Base-by-base conservation (phyloP, 352 stramenopile species). In the Phytophthora citricola region DNA sequence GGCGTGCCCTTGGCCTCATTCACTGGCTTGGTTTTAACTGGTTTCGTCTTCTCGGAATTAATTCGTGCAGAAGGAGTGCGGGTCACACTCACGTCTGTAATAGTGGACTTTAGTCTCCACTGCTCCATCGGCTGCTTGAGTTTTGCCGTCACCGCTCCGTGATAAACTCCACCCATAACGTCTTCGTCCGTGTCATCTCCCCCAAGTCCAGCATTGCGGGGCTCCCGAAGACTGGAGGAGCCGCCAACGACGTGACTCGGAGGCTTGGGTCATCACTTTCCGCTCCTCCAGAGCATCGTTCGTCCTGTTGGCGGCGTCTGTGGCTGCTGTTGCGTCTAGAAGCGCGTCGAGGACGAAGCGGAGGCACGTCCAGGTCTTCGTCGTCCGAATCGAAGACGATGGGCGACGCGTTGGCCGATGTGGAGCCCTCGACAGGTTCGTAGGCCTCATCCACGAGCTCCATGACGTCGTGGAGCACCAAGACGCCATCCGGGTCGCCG, bases 381-480 rank as follows among this genome's bases (percentile, higher is more conserved):
- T 72, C 64, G 45, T 72, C 64, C 34, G 64, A 72, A 29, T 72
- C 64, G 43, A 70, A 73, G 8, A 69, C 53, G 24, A 68, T 65
- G 36, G 48, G 29, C 27, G 53, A 69, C 29, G 63, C 52, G 27
- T 32, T 53, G 32, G 58, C 29, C 0, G 58, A 51, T 3, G 58
- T 53, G 46, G 57, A 32, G 24, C 41, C 45, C 15, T 69, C 51
- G 0, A 26, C 17, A 5, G 57, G 63, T 15, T 76, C 53, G 52
- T 70, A 71, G 14, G 50, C 56, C 22, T 58, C 55, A 34, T 69
- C 63, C 43, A 69, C 57, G 20, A 71, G 62, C 63, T 71, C 63
- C 67, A 75, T 75, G 32, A 73, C 64, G 51, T 73, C 64, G 58
- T 73, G 64, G 14, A 73, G 64, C 38, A 73, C 64, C 31, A 75